phyloP scores from a whole-genome alignment of 495 filamentous ascomycete species.

The Annulohypoxylon bovei region DNA sequence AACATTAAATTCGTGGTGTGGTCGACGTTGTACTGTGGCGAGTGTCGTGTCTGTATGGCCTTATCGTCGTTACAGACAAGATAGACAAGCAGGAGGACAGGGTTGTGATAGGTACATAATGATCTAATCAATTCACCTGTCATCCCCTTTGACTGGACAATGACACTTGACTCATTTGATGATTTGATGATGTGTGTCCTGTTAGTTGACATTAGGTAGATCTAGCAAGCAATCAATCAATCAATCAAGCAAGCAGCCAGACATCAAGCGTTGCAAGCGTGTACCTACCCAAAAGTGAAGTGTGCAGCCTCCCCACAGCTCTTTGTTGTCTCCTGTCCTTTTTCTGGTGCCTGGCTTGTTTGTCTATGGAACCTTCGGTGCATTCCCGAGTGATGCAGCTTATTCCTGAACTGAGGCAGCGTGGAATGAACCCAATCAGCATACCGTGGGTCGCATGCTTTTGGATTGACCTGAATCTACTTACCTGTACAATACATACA shows the following conservation, averaged over 20 bases:
- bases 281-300: constrained; percentile 25
- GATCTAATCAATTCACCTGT: constrained; percentile 24
- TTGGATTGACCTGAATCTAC: constrained; percentile 13
- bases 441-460: constrained; percentile 34
- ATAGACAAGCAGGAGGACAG: constrained; percentile 1
- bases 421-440: constrained; percentile 8
- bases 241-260: constrained; percentile 7
- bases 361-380: constrained; percentile 28
- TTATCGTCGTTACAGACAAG: constrained; percentile 24
- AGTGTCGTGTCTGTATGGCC: constrained; percentile 27
- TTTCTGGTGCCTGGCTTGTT: constrained; percentile 29
- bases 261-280: background rate
- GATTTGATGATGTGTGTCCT: constrained; percentile 17
- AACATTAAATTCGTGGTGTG: constrained; percentile 24
- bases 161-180: constrained; percentile 32
- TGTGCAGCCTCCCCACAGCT: constrained; percentile 29
- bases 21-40: constrained; percentile 37
- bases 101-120: constrained; percentile 28
- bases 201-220: constrained; percentile 13
- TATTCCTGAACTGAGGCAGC: constrained; percentile 9
- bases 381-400: constrained; percentile 35
- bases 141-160: constrained; percentile 2
- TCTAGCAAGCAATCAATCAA: constrained; percentile 3
- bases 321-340: constrained; percentile 13
- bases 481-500: constrained; percentile 18